These are phyloP conservation scores for Beauveria pseudobassiana DNA, from an alignment of 2,329 filamentous ascomycete species.

Conservation along the genomic window DNA sequence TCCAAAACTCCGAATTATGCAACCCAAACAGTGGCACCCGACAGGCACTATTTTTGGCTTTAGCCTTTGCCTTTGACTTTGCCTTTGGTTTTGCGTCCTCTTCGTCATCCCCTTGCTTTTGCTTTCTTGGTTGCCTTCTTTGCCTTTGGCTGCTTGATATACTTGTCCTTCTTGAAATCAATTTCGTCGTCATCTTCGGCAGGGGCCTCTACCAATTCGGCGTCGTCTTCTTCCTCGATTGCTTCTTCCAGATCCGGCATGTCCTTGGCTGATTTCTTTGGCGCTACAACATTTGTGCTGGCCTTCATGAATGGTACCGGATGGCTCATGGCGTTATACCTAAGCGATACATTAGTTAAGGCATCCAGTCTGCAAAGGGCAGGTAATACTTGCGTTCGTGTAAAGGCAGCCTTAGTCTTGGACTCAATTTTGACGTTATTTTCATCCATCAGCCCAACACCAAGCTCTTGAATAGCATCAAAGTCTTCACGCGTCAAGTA, in stretches of 20 bases:
- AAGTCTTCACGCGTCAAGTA: slow-evolving; percentile 92
- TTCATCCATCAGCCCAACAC: slow-evolving; percentile 76
- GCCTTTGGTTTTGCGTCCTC: slow-evolving; percentile 48
- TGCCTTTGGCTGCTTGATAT: slow-evolving; percentile 82
- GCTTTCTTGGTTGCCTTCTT: slow-evolving; percentile 44
- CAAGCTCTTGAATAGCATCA: slow-evolving; percentile 85
- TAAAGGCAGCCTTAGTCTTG: slow-evolving; percentile 84
- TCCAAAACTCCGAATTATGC: not conserved
- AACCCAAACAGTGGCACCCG: not conserved
- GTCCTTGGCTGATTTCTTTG: slow-evolving; percentile 65
- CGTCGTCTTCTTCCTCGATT: slow-evolving; percentile 82
- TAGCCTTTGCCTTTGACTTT: slow-evolving; percentile 43
- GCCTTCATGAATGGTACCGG: slow-evolving; percentile 96
- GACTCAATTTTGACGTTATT: slow-evolving; percentile 69
- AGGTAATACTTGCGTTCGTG: slow-evolving; percentile 61
- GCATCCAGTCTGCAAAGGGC: not conserved
- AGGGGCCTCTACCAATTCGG: slow-evolving; percentile 48
- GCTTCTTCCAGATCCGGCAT: slow-evolving; percentile 94
- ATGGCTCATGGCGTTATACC: slow-evolving; percentile 80
- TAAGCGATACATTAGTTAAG: slow-evolving; percentile 27
- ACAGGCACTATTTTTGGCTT: slow-evolving; percentile 2
- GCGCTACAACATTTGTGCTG: slow-evolving; percentile 57
- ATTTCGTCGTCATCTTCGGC: slow-evolving; percentile 67
- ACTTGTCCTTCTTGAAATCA: slow-evolving; percentile 93
- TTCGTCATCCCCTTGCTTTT: slow-evolving; percentile 34